phyloP scores from a whole-genome alignment of 805 yeast species.

The Zygosaccharomyces pseudorouxii region DNA sequence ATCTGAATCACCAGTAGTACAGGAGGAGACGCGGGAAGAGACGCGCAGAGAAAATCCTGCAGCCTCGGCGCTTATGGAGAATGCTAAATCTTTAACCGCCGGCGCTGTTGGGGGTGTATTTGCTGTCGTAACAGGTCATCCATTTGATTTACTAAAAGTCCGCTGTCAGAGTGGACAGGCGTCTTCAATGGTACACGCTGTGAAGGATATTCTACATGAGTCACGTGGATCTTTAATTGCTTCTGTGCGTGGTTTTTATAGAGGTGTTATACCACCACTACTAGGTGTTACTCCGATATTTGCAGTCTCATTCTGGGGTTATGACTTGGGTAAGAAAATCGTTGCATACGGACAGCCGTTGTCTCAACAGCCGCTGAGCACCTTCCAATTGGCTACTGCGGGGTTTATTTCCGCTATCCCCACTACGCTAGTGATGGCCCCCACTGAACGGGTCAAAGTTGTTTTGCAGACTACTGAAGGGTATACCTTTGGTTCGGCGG shows the following conservation, averaged over 20 bases:
- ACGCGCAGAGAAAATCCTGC: neutral
- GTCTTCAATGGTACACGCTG: constrained; percentile 59
- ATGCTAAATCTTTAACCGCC: constrained; percentile 78
- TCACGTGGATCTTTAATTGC: constrained; percentile 50
- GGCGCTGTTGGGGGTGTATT: constrained; percentile 98
- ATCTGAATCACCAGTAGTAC: constrained; percentile 1
- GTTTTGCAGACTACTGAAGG: constrained; percentile 73
- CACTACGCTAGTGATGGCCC: constrained; percentile 94
- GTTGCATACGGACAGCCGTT: constrained; percentile 39
- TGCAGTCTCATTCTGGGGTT: constrained; percentile 98
- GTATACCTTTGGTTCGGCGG: constrained; percentile 39
- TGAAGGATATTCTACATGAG: constrained; percentile 59
- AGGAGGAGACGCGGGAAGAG: constrained; percentile 2
- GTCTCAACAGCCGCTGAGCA: constrained; percentile 40
- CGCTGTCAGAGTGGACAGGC: constrained; percentile 75
- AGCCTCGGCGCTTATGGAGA: constrained; percentile 41
- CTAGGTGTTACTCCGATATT: constrained; percentile 98
- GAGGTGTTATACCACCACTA: constrained; percentile 92
- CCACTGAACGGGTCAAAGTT: constrained; percentile 93
- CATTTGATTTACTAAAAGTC: constrained; percentile 90
- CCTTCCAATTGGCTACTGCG: constrained; percentile 76
- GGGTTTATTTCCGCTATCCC: constrained; percentile 95
- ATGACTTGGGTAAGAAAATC: constrained; percentile 82
- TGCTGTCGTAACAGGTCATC: constrained; percentile 94
- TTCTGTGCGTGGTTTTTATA: constrained; percentile 60